Evolutionary conservation across 225 moss, liverwort and hornwort species (phyloP), one percentile per base, ranked within the genome.

Genomic region (Bryoerythrophyllum caledonicum): DNA sequence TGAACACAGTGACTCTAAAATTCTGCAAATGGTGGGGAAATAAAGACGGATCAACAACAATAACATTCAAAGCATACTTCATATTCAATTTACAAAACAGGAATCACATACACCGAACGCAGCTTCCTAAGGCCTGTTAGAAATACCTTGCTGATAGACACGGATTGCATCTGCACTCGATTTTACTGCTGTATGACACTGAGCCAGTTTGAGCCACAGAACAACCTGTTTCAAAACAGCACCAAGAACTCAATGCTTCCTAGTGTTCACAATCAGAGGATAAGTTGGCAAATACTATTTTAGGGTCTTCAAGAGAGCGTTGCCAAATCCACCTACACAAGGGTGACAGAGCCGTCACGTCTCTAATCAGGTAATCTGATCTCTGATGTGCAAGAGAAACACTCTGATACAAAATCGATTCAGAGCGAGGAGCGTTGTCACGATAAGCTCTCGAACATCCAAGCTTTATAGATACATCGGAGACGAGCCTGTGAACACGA

Each of bases 141-240:
- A 54, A 73, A 35, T 72, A 96, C 93, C 95, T 92, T 88, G 91
- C 73, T 79, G 78, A 68, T 93, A 99, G 19, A 92, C 86, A 63
- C 74, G 86, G 76, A 90, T 89, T 62, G 95, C 95, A 88, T 85
- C 84, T 41, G 43, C 76, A 63, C 69, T 73, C 40, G 83, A 85
- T 66, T 87, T 70, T 24, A 87, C 30, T 17, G 91, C 85, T 75
- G 82, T 82, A 67, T 95, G 86, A 76, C 91, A 95, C 60, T 93
- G 87, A 71, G 93, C 95, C 74, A 99, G 74, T 74, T 95, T 99
- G 26, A 93, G 82, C 83, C 89, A 89, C 74, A 93, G 82, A 28
- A 84, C 79, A 41, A 88, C 91, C 94, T 95, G 89, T 65, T 68
- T 13, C 73, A 63, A 78, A 72, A 75, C 54, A 55, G 19, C 41